phyloP scores from a whole-genome alignment of 1,284 basidiomycete species.

The Inonotus obliquus region DNA sequence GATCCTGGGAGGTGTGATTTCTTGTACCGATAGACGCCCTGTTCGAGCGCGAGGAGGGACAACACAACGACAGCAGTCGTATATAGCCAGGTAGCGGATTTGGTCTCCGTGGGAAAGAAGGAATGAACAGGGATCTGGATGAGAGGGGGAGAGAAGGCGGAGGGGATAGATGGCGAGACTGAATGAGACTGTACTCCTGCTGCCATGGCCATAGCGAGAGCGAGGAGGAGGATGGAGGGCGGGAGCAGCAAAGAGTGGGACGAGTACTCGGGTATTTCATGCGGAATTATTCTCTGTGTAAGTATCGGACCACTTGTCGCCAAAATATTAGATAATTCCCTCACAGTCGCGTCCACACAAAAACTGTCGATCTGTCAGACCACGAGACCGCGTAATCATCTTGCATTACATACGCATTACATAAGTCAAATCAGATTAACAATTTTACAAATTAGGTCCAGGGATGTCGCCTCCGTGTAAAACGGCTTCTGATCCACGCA shows the following conservation, averaged over 20 bases:
- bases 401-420: too few relatives aligned
- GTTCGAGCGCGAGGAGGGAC: slow-evolving; percentile 71
- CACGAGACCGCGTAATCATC: not conserved
- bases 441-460: not conserved
- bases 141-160: slow-evolving; percentile 3
- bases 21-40: slow-evolving; percentile 82
- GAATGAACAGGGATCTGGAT: slow-evolving; percentile 12
- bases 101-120: not conserved
- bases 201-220: not conserved
- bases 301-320: not conserved
- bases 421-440: not conserved
- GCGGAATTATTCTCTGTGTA: too few relatives aligned
- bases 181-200: slow-evolving; percentile 7
- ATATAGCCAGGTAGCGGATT: slow-evolving; percentile 50
- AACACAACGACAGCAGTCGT: slow-evolving; percentile 59
- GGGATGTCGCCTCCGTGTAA: not conserved
- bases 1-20: slow-evolving; percentile 84
- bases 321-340: not conserved
- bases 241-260: not conserved
- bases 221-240: not conserved
- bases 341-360: not conserved
- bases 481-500: not conserved
- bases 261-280: too few relatives aligned
- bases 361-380: too few relatives aligned
- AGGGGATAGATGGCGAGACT: slow-evolving; percentile 6